Conservation (phyloP, 257 asterid species). For the Primulina huaijiensis region DNA sequence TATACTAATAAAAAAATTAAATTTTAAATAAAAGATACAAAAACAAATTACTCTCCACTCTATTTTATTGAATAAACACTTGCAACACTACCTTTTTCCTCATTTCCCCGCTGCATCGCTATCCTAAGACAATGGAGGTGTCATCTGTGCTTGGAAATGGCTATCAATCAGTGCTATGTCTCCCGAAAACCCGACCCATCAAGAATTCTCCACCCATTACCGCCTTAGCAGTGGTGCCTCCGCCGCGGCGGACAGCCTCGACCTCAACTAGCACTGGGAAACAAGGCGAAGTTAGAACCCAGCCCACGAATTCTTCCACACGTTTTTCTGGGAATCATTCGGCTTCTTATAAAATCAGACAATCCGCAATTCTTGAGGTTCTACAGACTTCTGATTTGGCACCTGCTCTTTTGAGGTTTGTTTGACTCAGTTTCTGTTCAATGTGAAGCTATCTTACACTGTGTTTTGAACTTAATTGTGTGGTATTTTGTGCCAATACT, state of each 20-base stretch:
- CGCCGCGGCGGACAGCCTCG: constrained; percentile 28
- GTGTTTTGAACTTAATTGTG: constrained; percentile 14
- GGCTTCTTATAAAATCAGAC: constrained; percentile 32
- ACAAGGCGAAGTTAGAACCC: constrained; percentile 28
- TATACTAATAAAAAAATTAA: too few relatives aligned
- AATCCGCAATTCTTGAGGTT: constrained; percentile 63
- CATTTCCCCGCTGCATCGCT: too few relatives aligned
- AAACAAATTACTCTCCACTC: too few relatives aligned
- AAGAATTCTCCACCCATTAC: constrained; percentile 21
- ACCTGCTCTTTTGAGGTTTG: constrained; percentile 73
- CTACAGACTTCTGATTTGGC: constrained; percentile 62
- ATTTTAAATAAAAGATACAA: too few relatives aligned
- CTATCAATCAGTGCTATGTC: constrained; percentile 28
- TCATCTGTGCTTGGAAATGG: constrained; percentile 27
- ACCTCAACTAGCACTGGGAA: constrained; percentile 18
- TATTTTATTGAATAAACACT: too few relatives aligned
- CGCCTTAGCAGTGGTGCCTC: constrained; percentile 25
- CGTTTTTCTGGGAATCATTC: constrained; percentile 27
- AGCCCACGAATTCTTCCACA: constrained; percentile 26
- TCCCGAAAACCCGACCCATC: constrained; percentile 28
- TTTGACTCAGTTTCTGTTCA: not conserved
- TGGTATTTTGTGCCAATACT: constrained; percentile 10
- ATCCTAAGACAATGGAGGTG: constrained; percentile 32
- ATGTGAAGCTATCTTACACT: not conserved
- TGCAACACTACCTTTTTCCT: too few relatives aligned